Evolutionary conservation across 2,329 filamentous ascomycete genomes (phyloP).

Genomic region (Aspergillus fumigatus): DNA sequence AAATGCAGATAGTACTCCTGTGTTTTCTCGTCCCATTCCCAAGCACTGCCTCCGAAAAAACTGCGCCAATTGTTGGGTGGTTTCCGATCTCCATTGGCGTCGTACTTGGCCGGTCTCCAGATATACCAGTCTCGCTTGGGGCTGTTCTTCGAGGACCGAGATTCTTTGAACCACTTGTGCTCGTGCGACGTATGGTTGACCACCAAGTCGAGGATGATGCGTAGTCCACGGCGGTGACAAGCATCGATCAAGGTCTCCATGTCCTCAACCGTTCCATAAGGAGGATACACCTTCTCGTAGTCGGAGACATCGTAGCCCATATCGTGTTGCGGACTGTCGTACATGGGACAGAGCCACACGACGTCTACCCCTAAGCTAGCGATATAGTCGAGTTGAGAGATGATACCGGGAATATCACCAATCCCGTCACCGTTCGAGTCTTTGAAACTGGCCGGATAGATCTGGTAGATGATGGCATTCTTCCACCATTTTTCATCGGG

Average conservation of each 20-base stretch:
- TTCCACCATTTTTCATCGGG: constrained; percentile 31
- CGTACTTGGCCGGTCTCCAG: constrained; percentile 49
- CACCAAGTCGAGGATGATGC: constrained; percentile 68
- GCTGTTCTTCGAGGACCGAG: constrained; percentile 54
- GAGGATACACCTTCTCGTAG: constrained; percentile 58
- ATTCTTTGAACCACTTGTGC: constrained; percentile 67
- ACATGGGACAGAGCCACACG: constrained; percentile 51
- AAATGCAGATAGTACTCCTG: constrained; percentile 72
- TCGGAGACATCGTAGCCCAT: constrained; percentile 54
- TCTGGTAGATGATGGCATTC: constrained; percentile 42
- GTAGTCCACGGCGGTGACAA: constrained; percentile 60
- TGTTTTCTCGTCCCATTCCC: constrained; percentile 63
- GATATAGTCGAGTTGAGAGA: constrained; percentile 60
- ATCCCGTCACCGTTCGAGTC: constrained; percentile 50
- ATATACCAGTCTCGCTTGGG: constrained; percentile 67
- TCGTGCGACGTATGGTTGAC: constrained; percentile 72
- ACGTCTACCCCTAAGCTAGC: constrained; percentile 57
- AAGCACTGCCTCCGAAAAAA: constrained; percentile 40
- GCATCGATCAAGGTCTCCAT: constrained; percentile 58
- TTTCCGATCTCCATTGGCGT: constrained; percentile 53
- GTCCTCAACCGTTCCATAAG: constrained; percentile 62
- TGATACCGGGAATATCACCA: constrained; percentile 62
- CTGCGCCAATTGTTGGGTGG: constrained; percentile 66
- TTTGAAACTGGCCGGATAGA: constrained; percentile 56
- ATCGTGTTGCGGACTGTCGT: constrained; percentile 49